Evolutionary conservation across 2,329 filamentous ascomycete species (phyloP).

Genomic region (Cladophialophora exuberans): DNA sequence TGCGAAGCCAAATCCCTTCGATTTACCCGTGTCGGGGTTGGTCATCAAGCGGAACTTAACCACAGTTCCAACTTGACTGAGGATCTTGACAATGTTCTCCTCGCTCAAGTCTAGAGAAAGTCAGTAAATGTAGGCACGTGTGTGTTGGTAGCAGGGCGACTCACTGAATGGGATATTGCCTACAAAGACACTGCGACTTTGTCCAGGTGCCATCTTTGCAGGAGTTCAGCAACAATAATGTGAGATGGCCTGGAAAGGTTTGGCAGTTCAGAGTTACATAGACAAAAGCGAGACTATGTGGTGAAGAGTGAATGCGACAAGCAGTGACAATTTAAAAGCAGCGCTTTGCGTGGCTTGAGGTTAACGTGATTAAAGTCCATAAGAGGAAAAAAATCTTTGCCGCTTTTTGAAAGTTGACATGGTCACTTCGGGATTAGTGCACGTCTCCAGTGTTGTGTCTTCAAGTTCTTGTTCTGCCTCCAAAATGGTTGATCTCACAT

Average conservation of each 20-base stretch:
- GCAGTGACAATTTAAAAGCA: not conserved
- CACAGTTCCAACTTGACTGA: conserved; percentile 86
- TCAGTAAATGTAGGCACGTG: conserved; percentile 16
- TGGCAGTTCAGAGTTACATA: no score
- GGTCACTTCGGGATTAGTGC: no score
- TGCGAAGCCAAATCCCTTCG: conserved; percentile 95
- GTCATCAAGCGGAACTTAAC: conserved; percentile 92
- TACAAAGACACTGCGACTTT: conserved; percentile 50
- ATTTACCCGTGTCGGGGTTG: conserved; percentile 90
- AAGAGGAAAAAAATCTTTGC: not conserved
- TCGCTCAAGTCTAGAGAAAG: conserved; percentile 78
- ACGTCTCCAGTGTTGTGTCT: no score
- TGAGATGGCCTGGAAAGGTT: no score
- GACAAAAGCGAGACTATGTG: no score
- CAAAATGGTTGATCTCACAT: no score
- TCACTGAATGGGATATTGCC: conserved; percentile 70
- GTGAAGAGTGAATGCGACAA: no score
- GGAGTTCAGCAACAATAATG: no score
- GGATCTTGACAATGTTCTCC: conserved; percentile 93
- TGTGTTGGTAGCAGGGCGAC: conserved; percentile 53
- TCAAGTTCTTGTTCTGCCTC: no score
- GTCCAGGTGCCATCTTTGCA: conserved; percentile 46
- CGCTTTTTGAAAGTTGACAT: no score
- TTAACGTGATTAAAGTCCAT: no score
- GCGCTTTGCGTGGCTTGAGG: no score